Evolutionary conservation across 768 basidiomycete genomes (phyloP).

Genomic region (Lentinula detonsa): DNA sequence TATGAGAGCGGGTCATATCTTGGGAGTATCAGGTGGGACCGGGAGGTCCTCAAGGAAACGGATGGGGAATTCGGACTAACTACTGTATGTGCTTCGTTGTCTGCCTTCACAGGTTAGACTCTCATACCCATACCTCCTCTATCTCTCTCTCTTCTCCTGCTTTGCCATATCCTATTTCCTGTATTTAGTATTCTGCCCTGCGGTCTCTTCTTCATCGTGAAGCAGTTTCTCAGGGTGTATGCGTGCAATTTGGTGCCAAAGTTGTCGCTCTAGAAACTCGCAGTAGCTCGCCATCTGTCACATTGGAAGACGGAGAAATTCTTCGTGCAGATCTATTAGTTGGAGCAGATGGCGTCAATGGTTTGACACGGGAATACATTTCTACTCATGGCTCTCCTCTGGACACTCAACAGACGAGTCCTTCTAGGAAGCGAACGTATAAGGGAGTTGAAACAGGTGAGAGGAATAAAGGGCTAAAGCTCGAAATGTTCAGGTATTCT

Average conservation of each 20-base stretch:
- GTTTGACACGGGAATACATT: constrained; percentile 24
- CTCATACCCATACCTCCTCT: not conserved
- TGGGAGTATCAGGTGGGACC: constrained; percentile 45
- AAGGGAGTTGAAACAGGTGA: constrained; percentile 11
- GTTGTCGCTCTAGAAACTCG: constrained; percentile 22
- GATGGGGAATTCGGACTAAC: constrained; percentile 30
- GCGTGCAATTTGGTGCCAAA: constrained; percentile 27
- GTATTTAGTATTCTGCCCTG: constrained; percentile 42
- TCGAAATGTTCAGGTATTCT: constrained; percentile 40
- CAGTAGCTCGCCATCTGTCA: constrained; percentile 22
- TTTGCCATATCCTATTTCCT: not conserved
- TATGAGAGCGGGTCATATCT: constrained; percentile 40
- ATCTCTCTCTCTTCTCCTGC: not conserved
- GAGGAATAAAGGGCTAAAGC: constrained; percentile 10
- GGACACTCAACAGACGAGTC: not conserved
- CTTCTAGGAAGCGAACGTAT: constrained; percentile 15
- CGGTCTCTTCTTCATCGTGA: constrained; percentile 42
- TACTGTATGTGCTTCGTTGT: constrained; percentile 28
- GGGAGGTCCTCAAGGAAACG: constrained; percentile 42
- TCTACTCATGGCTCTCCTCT: constrained; percentile 19
- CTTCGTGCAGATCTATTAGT: constrained; percentile 46
- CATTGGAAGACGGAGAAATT: constrained; percentile 31
- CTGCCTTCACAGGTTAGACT: no score
- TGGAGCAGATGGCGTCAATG: constrained; percentile 48
- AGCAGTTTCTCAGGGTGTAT: constrained; percentile 37